phyloP scores from a whole-genome alignment of 768 basidiomycete species.

The Trametes elegans region DNA sequence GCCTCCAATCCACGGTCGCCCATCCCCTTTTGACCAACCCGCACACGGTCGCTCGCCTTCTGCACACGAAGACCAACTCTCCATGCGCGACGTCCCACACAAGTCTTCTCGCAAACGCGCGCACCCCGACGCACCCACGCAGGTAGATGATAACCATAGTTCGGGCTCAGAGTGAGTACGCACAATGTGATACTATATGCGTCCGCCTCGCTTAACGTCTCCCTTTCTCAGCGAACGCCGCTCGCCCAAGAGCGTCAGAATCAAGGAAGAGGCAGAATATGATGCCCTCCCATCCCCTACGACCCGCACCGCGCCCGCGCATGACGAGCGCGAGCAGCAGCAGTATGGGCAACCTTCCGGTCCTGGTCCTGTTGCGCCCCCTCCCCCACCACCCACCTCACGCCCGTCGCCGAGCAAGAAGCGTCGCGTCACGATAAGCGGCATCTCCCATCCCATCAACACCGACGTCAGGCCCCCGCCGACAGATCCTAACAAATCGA shows the following conservation, averaged over 20 bases:
- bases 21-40: constrained; percentile 30
- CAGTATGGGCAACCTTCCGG: too few species aligned
- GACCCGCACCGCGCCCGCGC: constrained; percentile 24
- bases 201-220: constrained; percentile 17
- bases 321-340: constrained; percentile 3
- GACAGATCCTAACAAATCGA: constrained; percentile 44
- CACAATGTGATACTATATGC: constrained; percentile 1
- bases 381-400: constrained; percentile 41
- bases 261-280: constrained; percentile 66
- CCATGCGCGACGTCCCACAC: constrained; percentile 16
- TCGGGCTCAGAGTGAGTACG: constrained; percentile 47
- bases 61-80: constrained; percentile 21
- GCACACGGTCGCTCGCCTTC: constrained; percentile 18
- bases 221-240: constrained; percentile 36
- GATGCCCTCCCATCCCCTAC: constrained; percentile 40
- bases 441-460: constrained; percentile 53
- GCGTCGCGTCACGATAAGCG: constrained; percentile 70
- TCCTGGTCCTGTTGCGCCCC: constrained; percentile 14
- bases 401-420: constrained; percentile 51
- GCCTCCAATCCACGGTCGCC: constrained; percentile 60
- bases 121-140: constrained; percentile 19
- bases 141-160: constrained; percentile 34
- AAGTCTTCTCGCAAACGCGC: constrained; percentile 29
- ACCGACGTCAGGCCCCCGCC: constrained; percentile 45
- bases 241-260: constrained; percentile 45